A percentile compares a stretch with the other conserved stretches of the same genome.
Evolutionary conservation across 768 basidiomycete species (phyloP).

Genomic region (Coprinellus aureogranulatus): DNA sequence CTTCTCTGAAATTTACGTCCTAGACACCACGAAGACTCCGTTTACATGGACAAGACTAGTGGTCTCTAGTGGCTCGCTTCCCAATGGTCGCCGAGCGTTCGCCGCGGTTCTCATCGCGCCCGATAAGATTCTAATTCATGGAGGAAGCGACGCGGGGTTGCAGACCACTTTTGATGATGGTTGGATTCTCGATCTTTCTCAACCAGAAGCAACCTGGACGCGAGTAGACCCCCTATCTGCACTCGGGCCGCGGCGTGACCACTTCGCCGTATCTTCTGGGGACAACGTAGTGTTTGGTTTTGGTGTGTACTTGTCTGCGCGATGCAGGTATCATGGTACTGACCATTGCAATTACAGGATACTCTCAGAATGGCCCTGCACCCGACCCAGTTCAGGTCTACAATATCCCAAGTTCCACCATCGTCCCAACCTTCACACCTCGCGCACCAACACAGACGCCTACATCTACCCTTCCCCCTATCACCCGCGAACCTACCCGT

Average conservation of each 20-base stretch:
- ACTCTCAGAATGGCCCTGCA: conserved; percentile 49
- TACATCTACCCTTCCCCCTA: conserved; percentile 30
- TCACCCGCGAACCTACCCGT: not conserved
- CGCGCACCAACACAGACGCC: conserved; percentile 25
- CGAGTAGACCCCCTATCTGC: conserved; percentile 47
- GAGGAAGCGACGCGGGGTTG: conserved; percentile 63
- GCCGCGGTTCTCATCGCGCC: conserved; percentile 49
- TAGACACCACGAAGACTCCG: conserved; percentile 53
- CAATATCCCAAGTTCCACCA: conserved; percentile 40
- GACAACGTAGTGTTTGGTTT: conserved; percentile 72
- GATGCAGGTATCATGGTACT: not conserved
- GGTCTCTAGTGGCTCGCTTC: conserved; percentile 40
- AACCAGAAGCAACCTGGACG: conserved; percentile 61
- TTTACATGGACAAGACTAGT: conserved; percentile 50
- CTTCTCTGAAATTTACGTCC: conserved; percentile 57
- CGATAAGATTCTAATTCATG: conserved; percentile 69
- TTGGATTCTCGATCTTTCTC: conserved; percentile 62
- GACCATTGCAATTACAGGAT: conserved; percentile 34
- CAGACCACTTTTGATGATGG: conserved; percentile 63
- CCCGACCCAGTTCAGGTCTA: conserved; percentile 57
- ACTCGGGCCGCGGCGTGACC: conserved; percentile 68
- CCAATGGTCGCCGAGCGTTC: conserved; percentile 62
- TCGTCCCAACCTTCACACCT: conserved; percentile 42
- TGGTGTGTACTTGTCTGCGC: conserved; percentile 46
- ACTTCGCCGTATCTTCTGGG: conserved; percentile 64